Percentiles rank a stretch among this genome's conserved stretches.
phyloP scores from a whole-genome alignment of 768 basidiomycete genomes.

The Agrocybe chaxingu region DNA sequence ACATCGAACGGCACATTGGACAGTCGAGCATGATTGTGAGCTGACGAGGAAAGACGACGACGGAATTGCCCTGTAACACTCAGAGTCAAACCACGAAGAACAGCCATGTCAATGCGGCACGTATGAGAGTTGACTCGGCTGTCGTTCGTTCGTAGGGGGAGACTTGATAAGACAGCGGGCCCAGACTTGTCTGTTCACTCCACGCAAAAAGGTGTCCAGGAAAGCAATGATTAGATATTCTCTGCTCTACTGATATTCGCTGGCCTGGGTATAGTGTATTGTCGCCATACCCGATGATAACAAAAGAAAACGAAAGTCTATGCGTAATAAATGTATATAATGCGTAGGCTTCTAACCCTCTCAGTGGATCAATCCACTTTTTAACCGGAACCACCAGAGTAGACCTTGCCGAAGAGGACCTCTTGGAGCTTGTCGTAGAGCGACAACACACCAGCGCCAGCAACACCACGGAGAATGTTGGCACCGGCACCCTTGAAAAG shows the following conservation, averaged over 20 bases:
- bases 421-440: conserved; percentile 99
- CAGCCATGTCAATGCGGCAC: conserved; percentile 1
- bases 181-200: not conserved
- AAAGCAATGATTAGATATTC: conserved; percentile 22
- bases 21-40: conserved; percentile 10
- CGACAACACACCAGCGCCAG: conserved; percentile 99
- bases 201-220: conserved; percentile 3
- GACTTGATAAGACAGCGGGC: too few species aligned
- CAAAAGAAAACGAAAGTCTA: conserved; percentile 33
- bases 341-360: conserved; percentile 15
- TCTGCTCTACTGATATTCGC: conserved; percentile 27
- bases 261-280: conserved; percentile 39
- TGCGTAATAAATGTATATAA: conserved; percentile 30
- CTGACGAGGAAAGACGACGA: conserved; percentile 12
- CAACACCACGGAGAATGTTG: conserved; percentile 97
- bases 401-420: conserved; percentile 97
- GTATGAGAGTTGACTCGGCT: too few species aligned
- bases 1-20: conserved; percentile 52
- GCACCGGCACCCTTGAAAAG: conserved; percentile 99
- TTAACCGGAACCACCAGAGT: conserved; percentile 85
- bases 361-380: conserved; percentile 20
- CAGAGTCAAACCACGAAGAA: not conserved
- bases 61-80: not conserved
- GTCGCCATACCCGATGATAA: conserved; percentile 31
- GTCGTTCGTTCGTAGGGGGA: too few species aligned